A percentile compares a stretch with the other conserved stretches of the same genome.
phyloP scores from a whole-genome alignment of 495 filamentous ascomycete genomes.

The Xylaria intraflava region DNA sequence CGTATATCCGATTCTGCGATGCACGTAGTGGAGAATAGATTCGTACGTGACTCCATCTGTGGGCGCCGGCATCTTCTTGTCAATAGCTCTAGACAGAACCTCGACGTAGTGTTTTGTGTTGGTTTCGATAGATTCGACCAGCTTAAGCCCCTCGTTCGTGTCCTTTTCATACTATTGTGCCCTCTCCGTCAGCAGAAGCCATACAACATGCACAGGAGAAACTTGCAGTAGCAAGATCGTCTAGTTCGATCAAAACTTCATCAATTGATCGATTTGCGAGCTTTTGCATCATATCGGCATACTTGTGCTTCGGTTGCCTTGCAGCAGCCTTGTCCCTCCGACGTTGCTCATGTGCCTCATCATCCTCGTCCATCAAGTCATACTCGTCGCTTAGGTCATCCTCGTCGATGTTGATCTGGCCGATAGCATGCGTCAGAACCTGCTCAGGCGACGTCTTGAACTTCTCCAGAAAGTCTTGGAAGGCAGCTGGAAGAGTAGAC shows the following conservation, averaged over 20 bases:
- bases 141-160: constrained; percentile 60
- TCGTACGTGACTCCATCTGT: constrained; percentile 69
- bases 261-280: constrained; percentile 69
- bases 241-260: constrained; percentile 79
- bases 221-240: constrained; percentile 70
- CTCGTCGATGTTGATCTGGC: constrained; percentile 79
- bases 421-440: constrained; percentile 65
- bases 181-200: constrained; percentile 3
- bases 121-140: constrained; percentile 76
- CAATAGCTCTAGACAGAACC: constrained; percentile 78
- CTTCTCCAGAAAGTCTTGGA: constrained; percentile 77
- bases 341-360: constrained; percentile 47
- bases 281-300: constrained; percentile 83
- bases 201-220: not conserved
- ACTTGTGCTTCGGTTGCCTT: constrained; percentile 67
- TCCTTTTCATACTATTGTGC: constrained; percentile 61
- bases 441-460: constrained; percentile 83
- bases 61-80: constrained; percentile 76
- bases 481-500: constrained; percentile 50
- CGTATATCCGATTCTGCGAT: constrained; percentile 1
- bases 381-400: constrained; percentile 89
- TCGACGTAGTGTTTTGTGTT: constrained; percentile 97
- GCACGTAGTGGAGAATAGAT: not conserved
- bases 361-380: constrained; percentile 87
- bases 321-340: constrained; percentile 37